Percentiles rank a stretch among this genome's conserved stretches.
Conservation (phyloP, 2,329 filamentous ascomycete genomes). For the Ophiostoma tasmaniense region DNA sequence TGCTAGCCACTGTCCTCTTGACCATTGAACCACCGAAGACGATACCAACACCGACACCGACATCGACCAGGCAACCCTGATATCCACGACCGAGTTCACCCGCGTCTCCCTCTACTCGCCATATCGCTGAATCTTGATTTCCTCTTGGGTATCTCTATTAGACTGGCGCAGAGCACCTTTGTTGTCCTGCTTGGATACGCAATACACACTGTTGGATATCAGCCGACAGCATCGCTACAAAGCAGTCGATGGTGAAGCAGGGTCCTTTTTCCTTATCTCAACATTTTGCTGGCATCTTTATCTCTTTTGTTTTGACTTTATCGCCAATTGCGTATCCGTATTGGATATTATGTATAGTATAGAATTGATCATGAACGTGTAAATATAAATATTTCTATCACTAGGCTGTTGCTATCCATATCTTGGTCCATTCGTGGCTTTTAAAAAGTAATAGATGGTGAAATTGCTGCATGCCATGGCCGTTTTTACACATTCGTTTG, state of each 20-base stretch:
- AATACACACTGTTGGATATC: no score
- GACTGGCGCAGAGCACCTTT: neutral
- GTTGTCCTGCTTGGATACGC: neutral
- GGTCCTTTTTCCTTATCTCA: neutral
- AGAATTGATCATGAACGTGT: neutral
- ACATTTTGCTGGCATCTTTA: neutral
- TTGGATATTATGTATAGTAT: neutral
- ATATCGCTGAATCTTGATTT: neutral
- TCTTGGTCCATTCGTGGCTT: neutral
- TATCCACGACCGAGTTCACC: neutral
- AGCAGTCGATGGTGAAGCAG: neutral
- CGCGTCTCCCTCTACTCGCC: neutral
- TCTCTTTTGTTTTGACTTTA: neutral
- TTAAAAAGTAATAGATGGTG: neutral
- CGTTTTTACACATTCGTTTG: neutral
- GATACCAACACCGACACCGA: no score
- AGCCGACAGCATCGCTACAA: neutral
- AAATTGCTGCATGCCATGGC: neutral
- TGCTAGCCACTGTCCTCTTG: neutral
- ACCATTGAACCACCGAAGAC: neutral
- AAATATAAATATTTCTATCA: neutral
- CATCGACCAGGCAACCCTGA: no score
- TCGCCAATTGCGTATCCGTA: neutral
- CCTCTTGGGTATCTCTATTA: neutral
- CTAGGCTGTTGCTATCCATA: neutral